Evolutionary conservation across 2,329 filamentous ascomycete genomes (phyloP).

Genomic region (Fusarium multiceps): DNA sequence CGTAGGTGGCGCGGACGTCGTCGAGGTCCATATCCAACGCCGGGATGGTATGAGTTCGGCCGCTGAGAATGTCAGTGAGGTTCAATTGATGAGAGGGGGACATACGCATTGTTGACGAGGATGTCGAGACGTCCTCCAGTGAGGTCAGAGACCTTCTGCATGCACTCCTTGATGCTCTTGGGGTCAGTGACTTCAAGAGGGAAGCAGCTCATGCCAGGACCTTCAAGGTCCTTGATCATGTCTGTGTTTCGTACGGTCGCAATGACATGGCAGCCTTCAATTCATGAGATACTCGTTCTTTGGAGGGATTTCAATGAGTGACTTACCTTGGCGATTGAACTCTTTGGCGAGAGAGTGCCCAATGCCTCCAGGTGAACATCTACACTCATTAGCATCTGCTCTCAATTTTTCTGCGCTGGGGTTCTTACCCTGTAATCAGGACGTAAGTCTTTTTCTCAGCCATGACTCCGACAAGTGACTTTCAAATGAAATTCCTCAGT

Average conservation of each 20-base stretch:
- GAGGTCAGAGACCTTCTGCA: slow-evolving; percentile 58
- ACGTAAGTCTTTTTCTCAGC: slow-evolving; percentile 48
- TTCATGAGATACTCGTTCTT: background rate
- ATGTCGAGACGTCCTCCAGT: slow-evolving; percentile 67
- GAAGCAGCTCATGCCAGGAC: slow-evolving; percentile 61
- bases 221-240: slow-evolving; percentile 59
- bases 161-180: slow-evolving; percentile 62
- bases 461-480: slow-evolving; percentile 10
- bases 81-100: background rate
- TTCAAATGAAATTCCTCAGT: background rate
- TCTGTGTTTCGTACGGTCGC: slow-evolving; percentile 64
- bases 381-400: slow-evolving; percentile 41
- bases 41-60: slow-evolving; percentile 63
- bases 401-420: background rate
- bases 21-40: slow-evolving; percentile 64
- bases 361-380: slow-evolving; percentile 69
- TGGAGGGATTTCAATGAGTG: rapidly evolving
- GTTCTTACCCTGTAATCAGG: slow-evolving; percentile 26
- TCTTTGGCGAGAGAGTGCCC: slow-evolving; percentile 65
- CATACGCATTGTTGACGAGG: slow-evolving; percentile 70
- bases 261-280: slow-evolving; percentile 60
- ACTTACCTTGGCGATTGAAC: slow-evolving; percentile 62
- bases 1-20: slow-evolving; percentile 65
- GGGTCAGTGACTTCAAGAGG: slow-evolving; percentile 65
- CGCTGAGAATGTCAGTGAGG: slow-evolving; percentile 49